A percentile compares a stretch with the other conserved stretches of the same genome.
Conservation (phyloP, 139 green algal species). For the Coelastrella sp. region DNA sequence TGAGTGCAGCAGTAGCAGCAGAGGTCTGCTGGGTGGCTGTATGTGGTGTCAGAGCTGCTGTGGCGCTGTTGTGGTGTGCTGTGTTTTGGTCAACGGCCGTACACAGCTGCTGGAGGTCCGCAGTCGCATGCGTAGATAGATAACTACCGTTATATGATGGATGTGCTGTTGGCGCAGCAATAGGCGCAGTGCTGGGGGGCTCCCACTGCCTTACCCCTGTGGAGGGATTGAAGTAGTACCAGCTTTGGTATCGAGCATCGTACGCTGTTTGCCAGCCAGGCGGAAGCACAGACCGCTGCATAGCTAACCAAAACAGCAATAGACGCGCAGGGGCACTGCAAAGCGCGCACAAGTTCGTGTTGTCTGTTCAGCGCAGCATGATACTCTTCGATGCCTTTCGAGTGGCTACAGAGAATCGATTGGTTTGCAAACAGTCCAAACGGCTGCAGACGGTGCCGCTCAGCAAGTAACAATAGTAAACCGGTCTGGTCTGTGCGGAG, state of each 20-base stretch:
- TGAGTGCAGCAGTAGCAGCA: neutral
- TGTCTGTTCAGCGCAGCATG: too few species aligned
- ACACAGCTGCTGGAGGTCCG: too few species aligned
- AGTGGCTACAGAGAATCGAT: too few species aligned
- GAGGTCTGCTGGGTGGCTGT: neutral
- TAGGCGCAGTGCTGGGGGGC: neutral
- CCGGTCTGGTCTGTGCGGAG: too few species aligned
- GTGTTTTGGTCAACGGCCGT: neutral
- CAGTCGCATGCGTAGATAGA: too few species aligned
- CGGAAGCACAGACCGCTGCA: constrained; percentile 18
- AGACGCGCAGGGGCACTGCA: too few species aligned
- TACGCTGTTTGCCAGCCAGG: constrained; percentile 42
- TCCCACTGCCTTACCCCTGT: constrained; percentile 45
- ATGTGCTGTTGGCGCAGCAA: neutral
- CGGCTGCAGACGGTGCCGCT: too few species aligned
- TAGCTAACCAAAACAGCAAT: too few species aligned
- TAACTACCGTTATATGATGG: neutral
- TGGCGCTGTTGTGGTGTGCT: neutral
- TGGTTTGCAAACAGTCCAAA: too few species aligned
- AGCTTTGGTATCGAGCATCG: constrained; percentile 3
- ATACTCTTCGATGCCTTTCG: too few species aligned
- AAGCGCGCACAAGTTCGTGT: too few species aligned
- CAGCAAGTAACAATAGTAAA: too few species aligned
- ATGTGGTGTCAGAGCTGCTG: neutral
- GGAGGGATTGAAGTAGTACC: constrained; percentile 51